These are phyloP conservation scores for Suhomyces prunicola DNA, from an alignment of 805 yeast species.

Conservation along the genomic window DNA sequence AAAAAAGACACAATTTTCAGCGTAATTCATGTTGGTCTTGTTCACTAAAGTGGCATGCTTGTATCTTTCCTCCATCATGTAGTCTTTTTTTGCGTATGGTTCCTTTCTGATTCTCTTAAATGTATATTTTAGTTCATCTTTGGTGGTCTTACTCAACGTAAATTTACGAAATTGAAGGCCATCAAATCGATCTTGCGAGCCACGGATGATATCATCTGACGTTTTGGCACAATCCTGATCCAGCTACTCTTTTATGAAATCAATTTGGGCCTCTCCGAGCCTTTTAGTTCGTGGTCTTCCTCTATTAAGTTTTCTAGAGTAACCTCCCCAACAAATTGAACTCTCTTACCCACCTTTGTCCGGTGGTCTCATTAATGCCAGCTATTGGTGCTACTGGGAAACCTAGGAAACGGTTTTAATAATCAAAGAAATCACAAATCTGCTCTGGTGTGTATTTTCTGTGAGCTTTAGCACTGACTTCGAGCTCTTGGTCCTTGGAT, in stretches of 20 bases:
- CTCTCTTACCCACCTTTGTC: not conserved
- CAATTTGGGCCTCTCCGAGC: not conserved
- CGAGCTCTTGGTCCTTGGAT: not conserved
- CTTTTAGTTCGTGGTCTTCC: not conserved
- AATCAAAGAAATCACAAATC: not conserved
- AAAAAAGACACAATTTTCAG: conserved; percentile 7
- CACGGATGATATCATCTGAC: not conserved
- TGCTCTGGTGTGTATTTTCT: not conserved
- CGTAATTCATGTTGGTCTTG: not conserved
- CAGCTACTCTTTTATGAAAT: not conserved
- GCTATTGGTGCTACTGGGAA: not conserved
- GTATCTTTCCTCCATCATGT: not conserved
- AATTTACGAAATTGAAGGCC: not conserved
- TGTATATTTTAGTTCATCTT: not conserved
- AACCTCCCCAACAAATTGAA: not conserved
- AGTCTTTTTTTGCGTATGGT: not conserved
- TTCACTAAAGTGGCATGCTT: not conserved
- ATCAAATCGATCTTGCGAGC: not conserved
- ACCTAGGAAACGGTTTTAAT: not conserved
- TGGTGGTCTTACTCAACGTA: not conserved
- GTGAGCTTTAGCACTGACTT: not conserved
- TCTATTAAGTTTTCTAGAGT: not conserved
- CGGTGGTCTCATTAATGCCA: not conserved
- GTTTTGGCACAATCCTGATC: not conserved
- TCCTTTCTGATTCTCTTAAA: conserved; percentile 1